phyloP scores from a whole-genome alignment of 106 monocot genomes.

The Dioscorea zingiberensis region DNA sequence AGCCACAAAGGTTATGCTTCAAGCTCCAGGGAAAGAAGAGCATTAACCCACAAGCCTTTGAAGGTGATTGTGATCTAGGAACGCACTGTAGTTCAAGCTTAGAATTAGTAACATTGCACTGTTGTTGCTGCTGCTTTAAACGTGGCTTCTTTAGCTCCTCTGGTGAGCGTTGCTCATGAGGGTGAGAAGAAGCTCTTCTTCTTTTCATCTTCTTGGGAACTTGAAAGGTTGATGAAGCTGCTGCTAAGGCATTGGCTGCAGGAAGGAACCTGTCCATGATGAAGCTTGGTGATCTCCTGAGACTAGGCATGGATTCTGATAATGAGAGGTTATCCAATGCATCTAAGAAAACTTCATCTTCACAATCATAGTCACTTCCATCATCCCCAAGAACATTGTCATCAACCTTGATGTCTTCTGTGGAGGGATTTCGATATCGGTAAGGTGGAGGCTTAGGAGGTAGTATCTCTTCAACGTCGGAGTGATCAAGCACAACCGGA shows the following conservation, averaged over 20 bases:
- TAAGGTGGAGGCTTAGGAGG: constrained; percentile 53
- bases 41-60: constrained; percentile 43
- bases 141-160: constrained; percentile 7
- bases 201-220: constrained; percentile 10
- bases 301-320: constrained; percentile 6
- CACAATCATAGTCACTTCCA: not conserved
- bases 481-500: not conserved
- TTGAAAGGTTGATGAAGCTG: constrained; percentile 7
- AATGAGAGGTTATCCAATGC: constrained; percentile 30
- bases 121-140: not conserved
- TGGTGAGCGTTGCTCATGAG: not conserved
- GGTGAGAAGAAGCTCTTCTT: not conserved
- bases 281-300: constrained; percentile 44
- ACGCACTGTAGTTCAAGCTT: not conserved
- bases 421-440: constrained; percentile 6
- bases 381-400: not conserved
- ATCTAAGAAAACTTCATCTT: constrained; percentile 15
- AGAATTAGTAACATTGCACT: not conserved
- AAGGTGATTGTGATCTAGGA: constrained; percentile 3
- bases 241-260: constrained; percentile 56
- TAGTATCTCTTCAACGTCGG: not conserved
- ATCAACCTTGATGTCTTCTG: not conserved
- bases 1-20: constrained; percentile 36
- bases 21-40: constrained; percentile 48
- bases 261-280: constrained; percentile 75